Conservation (phyloP, 768 basidiomycete species). For the Lactifluus pinguis region DNA sequence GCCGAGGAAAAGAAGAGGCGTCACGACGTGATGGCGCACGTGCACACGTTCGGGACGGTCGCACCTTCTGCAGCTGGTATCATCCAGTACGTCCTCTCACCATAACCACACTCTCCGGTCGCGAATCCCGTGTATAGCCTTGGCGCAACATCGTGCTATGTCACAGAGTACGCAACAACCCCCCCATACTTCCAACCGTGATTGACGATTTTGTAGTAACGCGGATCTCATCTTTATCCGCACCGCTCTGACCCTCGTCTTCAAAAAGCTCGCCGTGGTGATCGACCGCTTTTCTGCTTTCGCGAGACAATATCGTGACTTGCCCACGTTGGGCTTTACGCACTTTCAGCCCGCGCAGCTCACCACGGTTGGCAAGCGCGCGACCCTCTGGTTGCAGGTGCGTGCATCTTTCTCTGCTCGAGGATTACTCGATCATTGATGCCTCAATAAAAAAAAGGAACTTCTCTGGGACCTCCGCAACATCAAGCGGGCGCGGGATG, state of each 20-base stretch:
- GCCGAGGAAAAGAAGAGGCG: slow-evolving; percentile 93
- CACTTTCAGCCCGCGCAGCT: slow-evolving; percentile 99
- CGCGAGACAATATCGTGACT: slow-evolving; percentile 73
- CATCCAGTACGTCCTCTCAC: slow-evolving; percentile 59
- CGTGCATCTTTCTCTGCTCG: slow-evolving; percentile 27
- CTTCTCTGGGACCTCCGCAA: slow-evolving; percentile 95
- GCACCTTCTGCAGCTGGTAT: slow-evolving; percentile 94
- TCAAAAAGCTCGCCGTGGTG: slow-evolving; percentile 81
- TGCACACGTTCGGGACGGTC: slow-evolving; percentile 91
- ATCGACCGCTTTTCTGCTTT: slow-evolving; percentile 84
- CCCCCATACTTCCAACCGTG: too few relatives aligned
- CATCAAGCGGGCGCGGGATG: slow-evolving; percentile 78
- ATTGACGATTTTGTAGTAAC: slow-evolving; percentile 48
- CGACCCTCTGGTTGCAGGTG: slow-evolving; percentile 94
- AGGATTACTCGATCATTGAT: background rate
- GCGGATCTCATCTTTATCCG: slow-evolving; percentile 97
- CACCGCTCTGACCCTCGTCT: slow-evolving; percentile 72
- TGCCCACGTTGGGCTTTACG: slow-evolving; percentile 94
- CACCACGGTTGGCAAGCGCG: slow-evolving; percentile 95
- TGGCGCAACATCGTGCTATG: slow-evolving; percentile 97
- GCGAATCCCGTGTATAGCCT: slow-evolving; percentile 37
- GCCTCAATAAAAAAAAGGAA: slow-evolving; percentile 41
- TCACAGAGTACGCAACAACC: slow-evolving; percentile 73
- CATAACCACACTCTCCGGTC: too few relatives aligned
- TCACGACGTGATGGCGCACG: slow-evolving; percentile 99